Conservation (phyloP, 2,329 filamentous ascomycete species). For the Trichoderma sp. region DNA sequence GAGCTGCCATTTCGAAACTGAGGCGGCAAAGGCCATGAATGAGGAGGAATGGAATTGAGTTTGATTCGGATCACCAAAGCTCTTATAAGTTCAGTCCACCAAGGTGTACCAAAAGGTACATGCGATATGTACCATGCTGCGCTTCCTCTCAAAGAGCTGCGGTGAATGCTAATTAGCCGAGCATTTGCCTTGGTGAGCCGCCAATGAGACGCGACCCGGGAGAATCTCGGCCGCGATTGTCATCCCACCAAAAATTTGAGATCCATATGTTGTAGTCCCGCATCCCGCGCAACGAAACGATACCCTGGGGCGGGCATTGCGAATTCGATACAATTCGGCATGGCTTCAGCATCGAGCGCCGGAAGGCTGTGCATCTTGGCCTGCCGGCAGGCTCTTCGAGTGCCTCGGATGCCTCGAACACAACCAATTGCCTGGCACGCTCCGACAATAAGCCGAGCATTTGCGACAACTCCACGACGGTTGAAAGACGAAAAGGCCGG, state of each 20-base stretch:
- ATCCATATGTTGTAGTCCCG: conserved; percentile 21
- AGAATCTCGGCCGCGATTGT: conserved; percentile 31
- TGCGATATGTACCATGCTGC: background rate
- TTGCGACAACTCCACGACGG: conserved; percentile 37
- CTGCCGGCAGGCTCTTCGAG: conserved; percentile 35
- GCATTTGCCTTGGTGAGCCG: background rate
- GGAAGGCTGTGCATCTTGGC: conserved; percentile 39
- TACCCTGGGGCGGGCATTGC: conserved; percentile 18
- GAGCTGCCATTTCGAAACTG: conserved; percentile 17
- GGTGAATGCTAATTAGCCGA: background rate
- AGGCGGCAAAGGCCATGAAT: background rate
- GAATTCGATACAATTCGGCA: conserved; percentile 32
- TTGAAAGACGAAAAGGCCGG: conserved; percentile 29
- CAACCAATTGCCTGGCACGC: conserved; percentile 31
- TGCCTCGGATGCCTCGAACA: conserved; percentile 28
- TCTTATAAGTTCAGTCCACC: background rate
- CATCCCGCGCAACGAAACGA: conserved; percentile 24
- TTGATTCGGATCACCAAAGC: background rate
- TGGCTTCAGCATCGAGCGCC: conserved; percentile 43
- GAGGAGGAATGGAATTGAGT: background rate
- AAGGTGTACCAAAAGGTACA: background rate
- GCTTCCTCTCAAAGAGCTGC: background rate
- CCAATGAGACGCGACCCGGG: conserved; percentile 19
- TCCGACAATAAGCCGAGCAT: conserved; percentile 29
- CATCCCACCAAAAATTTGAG: conserved; percentile 38